Evolutionary conservation across 805 yeast species (phyloP), one percentile per base, ranked within the genome.

Genomic region (Nakazawaea populi): DNA sequence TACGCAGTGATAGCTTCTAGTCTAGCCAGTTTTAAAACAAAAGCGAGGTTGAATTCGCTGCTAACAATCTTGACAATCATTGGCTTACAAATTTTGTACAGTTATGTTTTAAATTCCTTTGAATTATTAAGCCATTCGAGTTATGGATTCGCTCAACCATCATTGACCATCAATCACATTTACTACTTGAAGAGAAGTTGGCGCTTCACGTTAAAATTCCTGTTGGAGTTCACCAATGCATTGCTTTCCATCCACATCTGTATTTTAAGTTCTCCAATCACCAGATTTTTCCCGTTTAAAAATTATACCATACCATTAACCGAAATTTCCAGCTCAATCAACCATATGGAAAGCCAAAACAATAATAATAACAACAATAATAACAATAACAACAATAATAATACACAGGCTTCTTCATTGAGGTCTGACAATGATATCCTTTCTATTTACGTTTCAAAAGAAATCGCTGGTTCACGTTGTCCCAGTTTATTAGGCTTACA

Each of bases 1-100:
- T 68, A 67, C 52, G 63, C 70, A 0, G 56, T 64, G 39, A 56
- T 69, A n/a, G 71, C 71, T 1, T 59, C 70, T 11, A 65, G 56
- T 29, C 42, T 69, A 27, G 64, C 69, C 0, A 65, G 70, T 1
- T 55, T 64, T 6, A 60, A 55, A 46, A 55, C 60, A 44, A 55
- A 65, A 46, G 58, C 60, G 35, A 48, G 60, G 5, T 35, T 59
- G 7, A 68, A 67, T 56, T 67, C 72, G 4, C 18, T 67, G 2
- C 31, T 59, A 3, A 56, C 70, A 5, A 45, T 35, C 2, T 2
- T 14, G 10, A 39, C 52, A 11, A 12, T 49, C 12, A 40, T 49
- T 4, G 14, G 14, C 11, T 14, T 44, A 6, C 44, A 44, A 27
- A 8, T 44, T 11, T n/a, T 38, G 7, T 49, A 38, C 42, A 39